Evolutionary conservation across 2,329 filamentous ascomycete genomes (phyloP).

Genomic region (Chalara sp.): DNA sequence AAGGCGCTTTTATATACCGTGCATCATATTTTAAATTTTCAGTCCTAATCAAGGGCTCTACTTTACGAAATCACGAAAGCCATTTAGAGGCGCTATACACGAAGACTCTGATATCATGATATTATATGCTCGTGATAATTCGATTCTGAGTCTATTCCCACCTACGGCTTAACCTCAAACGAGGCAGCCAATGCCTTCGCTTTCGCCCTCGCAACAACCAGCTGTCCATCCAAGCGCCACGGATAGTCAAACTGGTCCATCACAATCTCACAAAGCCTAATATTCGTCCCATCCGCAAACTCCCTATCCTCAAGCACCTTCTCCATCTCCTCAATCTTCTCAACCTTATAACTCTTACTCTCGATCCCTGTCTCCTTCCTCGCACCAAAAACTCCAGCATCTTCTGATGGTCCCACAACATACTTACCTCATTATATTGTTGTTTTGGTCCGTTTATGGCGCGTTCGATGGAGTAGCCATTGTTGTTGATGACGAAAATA

Average conservation of each 20-base stretch:
- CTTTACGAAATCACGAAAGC: no score
- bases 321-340: conserved; percentile 51
- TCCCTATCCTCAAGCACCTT: conserved; percentile 2
- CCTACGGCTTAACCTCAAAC: background rate
- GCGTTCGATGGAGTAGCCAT: conserved; percentile 53
- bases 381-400: conserved; percentile 41
- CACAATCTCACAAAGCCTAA: conserved; percentile 9
- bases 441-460: conserved; percentile 47
- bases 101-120: background rate
- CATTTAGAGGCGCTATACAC: no score
- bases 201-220: background rate
- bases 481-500: conserved; percentile 50
- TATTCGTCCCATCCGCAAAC: conserved; percentile 1
- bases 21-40: no score
- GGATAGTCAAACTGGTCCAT: conserved; percentile 13
- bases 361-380: conserved; percentile 29
- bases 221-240: conserved; percentile 7
- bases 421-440: conserved; percentile 47
- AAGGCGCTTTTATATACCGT: no score
- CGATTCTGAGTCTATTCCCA: background rate
- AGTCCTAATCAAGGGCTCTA: no score
- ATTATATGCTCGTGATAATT: background rate
- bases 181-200: background rate
- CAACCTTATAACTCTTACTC: conserved; percentile 28
- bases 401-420: conserved; percentile 43